phyloP scores from a whole-genome alignment of 768 basidiomycete genomes.

The Neoboletus brunneissimus region DNA sequence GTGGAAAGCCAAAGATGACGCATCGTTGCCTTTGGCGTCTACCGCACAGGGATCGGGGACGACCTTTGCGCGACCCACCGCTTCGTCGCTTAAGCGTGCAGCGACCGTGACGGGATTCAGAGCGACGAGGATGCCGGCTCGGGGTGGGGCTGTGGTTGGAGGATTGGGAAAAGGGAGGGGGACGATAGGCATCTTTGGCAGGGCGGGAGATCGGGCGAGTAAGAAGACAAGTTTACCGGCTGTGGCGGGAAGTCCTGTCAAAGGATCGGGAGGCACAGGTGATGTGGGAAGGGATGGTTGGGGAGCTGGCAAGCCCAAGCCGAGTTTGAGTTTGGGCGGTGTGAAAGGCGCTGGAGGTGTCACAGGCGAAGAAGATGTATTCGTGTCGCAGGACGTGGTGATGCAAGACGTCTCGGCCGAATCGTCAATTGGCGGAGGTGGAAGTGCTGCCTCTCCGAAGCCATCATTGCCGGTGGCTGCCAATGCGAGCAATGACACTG shows the following conservation, averaged over 20 bases:
- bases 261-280: conserved; percentile 27
- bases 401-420: conserved; percentile 1
- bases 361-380: conserved; percentile 6
- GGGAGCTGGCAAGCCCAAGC: neutral
- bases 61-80: conserved; percentile 30
- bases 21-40: conserved; percentile 8
- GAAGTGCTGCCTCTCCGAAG: conserved; percentile 13
- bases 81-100: conserved; percentile 30
- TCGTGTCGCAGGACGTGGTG: conserved; percentile 7
- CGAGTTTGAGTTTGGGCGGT: neutral
- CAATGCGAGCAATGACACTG: conserved; percentile 4
- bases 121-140: conserved; percentile 8
- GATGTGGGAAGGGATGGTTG: neutral
- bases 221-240: conserved; percentile 44
- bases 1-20: conserved; percentile 23
- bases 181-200: conserved; percentile 22
- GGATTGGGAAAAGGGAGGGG: conserved; percentile 9
- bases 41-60: conserved; percentile 1
- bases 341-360: neutral
- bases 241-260: conserved; percentile 47
- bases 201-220: conserved; percentile 34
- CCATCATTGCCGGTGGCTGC: neutral
- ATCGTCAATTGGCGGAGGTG: conserved; percentile 10
- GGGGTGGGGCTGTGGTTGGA: neutral
- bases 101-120: conserved; percentile 15